Evolutionary conservation across 73 alveolate species (phyloP).

Genomic region (Symbiodinium pilosum): DNA sequence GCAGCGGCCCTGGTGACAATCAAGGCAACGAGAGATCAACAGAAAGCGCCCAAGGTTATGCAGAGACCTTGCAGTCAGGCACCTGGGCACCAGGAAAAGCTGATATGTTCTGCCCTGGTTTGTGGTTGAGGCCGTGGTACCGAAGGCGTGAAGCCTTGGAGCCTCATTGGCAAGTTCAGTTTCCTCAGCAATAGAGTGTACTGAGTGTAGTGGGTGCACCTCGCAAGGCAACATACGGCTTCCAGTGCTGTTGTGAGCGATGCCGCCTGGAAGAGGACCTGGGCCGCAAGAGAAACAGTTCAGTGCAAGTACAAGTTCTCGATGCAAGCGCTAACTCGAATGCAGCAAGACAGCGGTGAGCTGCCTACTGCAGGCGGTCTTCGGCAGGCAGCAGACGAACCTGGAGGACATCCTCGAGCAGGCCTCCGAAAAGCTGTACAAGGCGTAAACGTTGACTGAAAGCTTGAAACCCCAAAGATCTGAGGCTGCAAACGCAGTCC

Average conservation of each 20-base stretch:
- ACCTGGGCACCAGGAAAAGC: not conserved
- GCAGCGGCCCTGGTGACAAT: not conserved
- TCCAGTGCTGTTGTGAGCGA: constrained; percentile 31
- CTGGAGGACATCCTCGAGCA: constrained; percentile 8
- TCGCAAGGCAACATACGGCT: constrained; percentile 22
- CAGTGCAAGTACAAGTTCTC: too few species aligned
- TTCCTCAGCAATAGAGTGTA: too few species aligned
- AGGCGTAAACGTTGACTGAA: too few species aligned
- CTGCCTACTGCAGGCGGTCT: constrained; percentile 19
- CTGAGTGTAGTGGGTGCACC: too few species aligned
- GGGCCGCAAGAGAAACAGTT: too few species aligned
- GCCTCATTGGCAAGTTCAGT: not conserved
- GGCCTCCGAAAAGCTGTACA: too few species aligned
- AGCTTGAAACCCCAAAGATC: too few species aligned
- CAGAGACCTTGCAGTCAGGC: constrained; percentile 19
- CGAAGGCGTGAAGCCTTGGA: constrained; percentile 42
- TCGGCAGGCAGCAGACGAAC: not conserved
- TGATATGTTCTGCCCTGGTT: not conserved
- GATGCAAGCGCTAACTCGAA: too few species aligned
- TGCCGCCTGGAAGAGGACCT: constrained; percentile 39
- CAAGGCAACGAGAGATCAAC: not conserved
- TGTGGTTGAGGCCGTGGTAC: constrained; percentile 32
- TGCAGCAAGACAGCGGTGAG: not conserved
- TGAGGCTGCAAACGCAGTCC: too few species aligned
- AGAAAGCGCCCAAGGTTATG: not conserved